These are phyloP conservation scores for Adansonia digitata DNA, from an alignment of 345 rosid species.

Conservation along the genomic window DNA sequence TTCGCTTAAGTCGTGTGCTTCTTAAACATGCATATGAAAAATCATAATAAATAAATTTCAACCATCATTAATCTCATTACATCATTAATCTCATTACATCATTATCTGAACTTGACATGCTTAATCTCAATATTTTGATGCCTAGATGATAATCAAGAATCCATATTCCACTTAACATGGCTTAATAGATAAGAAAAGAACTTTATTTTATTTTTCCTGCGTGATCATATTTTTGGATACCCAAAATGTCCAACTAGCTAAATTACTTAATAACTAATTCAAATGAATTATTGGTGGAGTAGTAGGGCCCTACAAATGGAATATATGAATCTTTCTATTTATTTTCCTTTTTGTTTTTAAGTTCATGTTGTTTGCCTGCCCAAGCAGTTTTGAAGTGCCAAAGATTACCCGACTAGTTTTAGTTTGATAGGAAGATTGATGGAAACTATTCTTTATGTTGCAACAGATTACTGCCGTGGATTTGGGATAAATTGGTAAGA, in stretches of 20 bases:
- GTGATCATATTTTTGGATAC: neutral
- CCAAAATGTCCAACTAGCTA: neutral
- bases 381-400: neutral
- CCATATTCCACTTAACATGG: neutral
- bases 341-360: neutral
- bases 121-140: neutral
- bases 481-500: neutral
- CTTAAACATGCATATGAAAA: neutral
- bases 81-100: neutral
- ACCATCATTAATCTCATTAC: neutral
- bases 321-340: neutral
- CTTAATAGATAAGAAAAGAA: neutral
- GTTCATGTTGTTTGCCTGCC: neutral
- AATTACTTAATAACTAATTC: neutral
- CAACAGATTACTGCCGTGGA: neutral
- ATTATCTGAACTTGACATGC: neutral
- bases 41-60: neutral
- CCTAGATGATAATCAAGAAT: constrained; percentile 4
- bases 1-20: neutral
- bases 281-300: neutral
- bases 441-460: neutral
- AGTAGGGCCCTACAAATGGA: neutral
- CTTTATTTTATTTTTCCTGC: neutral
- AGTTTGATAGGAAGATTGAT: neutral
- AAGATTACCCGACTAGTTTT: neutral